Conservation (phyloP, 306 rosid genomes). For the Vachellia collinsii region DNA sequence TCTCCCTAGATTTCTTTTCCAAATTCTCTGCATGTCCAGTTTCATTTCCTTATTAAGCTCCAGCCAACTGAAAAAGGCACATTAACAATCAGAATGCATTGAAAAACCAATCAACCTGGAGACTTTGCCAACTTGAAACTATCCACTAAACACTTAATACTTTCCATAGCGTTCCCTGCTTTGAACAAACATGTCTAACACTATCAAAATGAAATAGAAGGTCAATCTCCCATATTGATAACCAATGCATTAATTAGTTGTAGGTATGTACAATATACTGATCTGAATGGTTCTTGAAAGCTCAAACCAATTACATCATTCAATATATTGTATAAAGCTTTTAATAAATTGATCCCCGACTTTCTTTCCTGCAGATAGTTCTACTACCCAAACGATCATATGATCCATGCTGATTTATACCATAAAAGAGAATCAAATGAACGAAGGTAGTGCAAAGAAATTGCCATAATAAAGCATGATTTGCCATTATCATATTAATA, state of each 20-base stretch:
- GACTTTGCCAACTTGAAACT: slow-evolving; percentile 13
- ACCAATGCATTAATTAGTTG: slow-evolving; percentile 5
- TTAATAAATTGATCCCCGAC: slow-evolving; percentile 11
- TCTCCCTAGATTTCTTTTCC: slow-evolving; percentile 98
- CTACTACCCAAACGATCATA: slow-evolving; percentile 16
- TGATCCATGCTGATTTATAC: slow-evolving; percentile 1
- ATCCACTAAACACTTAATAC: slow-evolving; percentile 7
- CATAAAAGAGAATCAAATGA: slow-evolving; percentile 10
- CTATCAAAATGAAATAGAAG: slow-evolving; percentile 20
- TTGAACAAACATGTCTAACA: background rate
- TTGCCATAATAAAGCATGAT: slow-evolving; percentile 29
- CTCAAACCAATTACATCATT: slow-evolving; percentile 2
- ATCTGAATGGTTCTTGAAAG: slow-evolving; percentile 6
- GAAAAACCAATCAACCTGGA: slow-evolving; percentile 4
- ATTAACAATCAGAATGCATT: slow-evolving; percentile 36
- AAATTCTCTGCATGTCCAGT: slow-evolving; percentile 94
- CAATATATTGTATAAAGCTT: background rate
- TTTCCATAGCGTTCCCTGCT: slow-evolving; percentile 4
- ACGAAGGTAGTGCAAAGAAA: background rate
- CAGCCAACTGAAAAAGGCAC: slow-evolving; percentile 71
- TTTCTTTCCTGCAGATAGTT: slow-evolving; percentile 23
- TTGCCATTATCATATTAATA: slow-evolving; percentile 38
- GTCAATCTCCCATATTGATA: slow-evolving; percentile 14
- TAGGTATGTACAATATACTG: background rate
- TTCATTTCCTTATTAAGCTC: slow-evolving; percentile 89